A percentile compares a stretch with the other conserved stretches of the same genome.
phyloP scores from a whole-genome alignment of 495 filamentous ascomycete genomes.

The Rostrohypoxylon terebratum region DNA sequence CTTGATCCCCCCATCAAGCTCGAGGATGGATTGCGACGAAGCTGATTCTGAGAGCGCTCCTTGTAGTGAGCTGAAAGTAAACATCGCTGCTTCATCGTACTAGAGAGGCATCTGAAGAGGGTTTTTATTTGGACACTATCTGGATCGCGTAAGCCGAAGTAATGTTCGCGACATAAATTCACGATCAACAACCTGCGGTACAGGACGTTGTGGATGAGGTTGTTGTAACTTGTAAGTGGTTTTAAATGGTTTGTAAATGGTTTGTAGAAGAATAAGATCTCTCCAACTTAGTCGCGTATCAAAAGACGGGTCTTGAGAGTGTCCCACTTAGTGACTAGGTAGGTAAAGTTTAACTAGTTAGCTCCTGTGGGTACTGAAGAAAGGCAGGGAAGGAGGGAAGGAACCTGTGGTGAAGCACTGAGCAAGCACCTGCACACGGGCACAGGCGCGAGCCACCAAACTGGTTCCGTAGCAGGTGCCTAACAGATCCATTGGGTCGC shows the following conservation, averaged over 20 bases:
- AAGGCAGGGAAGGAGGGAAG: neutral
- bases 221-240: slow-evolving; percentile 12
- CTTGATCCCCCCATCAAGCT: slow-evolving; percentile 96
- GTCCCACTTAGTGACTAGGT: neutral
- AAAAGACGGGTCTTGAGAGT: neutral
- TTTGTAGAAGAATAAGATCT: slow-evolving; percentile 17
- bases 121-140: slow-evolving; percentile 5
- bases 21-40: slow-evolving; percentile 93
- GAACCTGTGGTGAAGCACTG: too few relatives aligned
- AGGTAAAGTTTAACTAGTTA: neutral
- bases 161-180: neutral
- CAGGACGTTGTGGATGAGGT: neutral
- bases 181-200: neutral
- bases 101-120: neutral
- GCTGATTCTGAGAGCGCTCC: slow-evolving; percentile 88
- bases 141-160: neutral
- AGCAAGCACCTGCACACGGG: too few relatives aligned
- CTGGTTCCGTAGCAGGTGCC: neutral
- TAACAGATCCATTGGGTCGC: too few relatives aligned
- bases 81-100: slow-evolving; percentile 70
- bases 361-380: slow-evolving; percentile 12
- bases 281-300: slow-evolving; percentile 12
- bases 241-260: slow-evolving; percentile 18
- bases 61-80: slow-evolving; percentile 91
- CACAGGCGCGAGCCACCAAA: neutral